phyloP scores from a whole-genome alignment of 768 basidiomycete genomes.

The Dacryopinax spathularia region DNA sequence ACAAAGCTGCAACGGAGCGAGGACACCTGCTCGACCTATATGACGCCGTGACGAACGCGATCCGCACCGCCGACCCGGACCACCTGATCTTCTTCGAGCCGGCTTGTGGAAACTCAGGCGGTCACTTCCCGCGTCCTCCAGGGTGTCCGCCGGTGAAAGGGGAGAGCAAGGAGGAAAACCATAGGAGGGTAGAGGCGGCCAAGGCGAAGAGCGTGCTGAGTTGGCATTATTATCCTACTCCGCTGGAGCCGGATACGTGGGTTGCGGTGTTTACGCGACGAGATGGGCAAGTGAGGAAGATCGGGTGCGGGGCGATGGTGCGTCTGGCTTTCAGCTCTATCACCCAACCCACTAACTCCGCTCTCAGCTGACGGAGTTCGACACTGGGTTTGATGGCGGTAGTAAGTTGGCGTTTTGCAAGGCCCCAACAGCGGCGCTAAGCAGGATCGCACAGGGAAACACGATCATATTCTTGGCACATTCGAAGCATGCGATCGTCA shows the following conservation, averaged over 20 bases:
- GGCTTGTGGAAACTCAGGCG: background rate
- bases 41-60: background rate
- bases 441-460: background rate
- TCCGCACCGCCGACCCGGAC: background rate
- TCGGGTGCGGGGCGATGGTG: background rate
- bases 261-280: background rate
- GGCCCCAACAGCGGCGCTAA: background rate
- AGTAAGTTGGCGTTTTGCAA: background rate
- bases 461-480: background rate
- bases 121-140: background rate
- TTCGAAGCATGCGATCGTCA: background rate
- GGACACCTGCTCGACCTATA: background rate
- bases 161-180: background rate
- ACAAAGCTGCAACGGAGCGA: background rate
- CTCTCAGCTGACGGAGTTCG: background rate
- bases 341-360: background rate
- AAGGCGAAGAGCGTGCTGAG: background rate
- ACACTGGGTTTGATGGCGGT: background rate
- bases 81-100: conserved; percentile 4
- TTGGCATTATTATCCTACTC: background rate
- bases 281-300: background rate
- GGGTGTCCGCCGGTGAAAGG: background rate
- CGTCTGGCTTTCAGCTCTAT: background rate
- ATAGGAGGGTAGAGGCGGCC: background rate
- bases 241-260: conserved; percentile 1